Evolutionary conservation across 176 grass and related monocot genomes (phyloP).

Genomic region (barley (Hordeum vulgare)): MorexV3_pseudomolecules_assembly NC_058522.1:492622349-492622848

Average conservation of each 20-base stretch:
- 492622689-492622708: conserved; percentile 73
- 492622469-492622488: neutral
- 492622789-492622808: conserved; percentile 47
- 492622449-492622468: neutral
- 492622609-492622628: conserved; percentile 65
- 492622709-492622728: conserved; percentile 90
- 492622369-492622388: neutral
- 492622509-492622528: neutral
- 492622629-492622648: conserved; percentile 70
- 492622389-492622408: neutral
- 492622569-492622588: conserved; percentile 50
- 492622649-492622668: conserved; percentile 77
- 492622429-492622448: neutral
- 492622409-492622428: neutral
- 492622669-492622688: conserved; percentile 54
- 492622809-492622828: conserved; percentile 42
- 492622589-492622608: conserved; percentile 66
- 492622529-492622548: neutral
- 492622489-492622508: neutral
- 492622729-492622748: conserved; percentile 77
- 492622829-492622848: conserved; percentile 59
- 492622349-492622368: neutral
- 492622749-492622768: conserved; percentile 81
- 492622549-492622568: conserved; percentile 57
- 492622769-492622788: conserved; percentile 64